These are phyloP conservation scores for Astragalus membranaceus DNA, from an alignment of 306 rosid species.

Conservation along the genomic window DNA sequence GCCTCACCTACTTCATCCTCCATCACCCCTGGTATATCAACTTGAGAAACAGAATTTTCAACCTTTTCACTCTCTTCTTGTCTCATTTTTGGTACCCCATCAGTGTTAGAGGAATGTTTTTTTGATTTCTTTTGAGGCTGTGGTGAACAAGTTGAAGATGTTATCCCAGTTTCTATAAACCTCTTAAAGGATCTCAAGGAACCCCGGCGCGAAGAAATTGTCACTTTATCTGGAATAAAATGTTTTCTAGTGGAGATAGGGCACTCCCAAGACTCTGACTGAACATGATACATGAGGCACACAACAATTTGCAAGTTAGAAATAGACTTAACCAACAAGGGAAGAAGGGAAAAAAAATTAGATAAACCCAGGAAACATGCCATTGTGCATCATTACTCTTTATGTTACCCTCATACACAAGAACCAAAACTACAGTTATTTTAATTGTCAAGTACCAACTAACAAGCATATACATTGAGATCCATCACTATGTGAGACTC, in stretches of 20 bases:
- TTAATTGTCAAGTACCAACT: no score
- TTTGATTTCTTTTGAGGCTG: neutral
- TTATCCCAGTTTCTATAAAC: neutral
- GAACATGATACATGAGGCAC: neutral
- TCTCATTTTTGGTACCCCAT: no score
- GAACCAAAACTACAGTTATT: no score
- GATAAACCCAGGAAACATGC: no score
- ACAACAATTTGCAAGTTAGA: conserved; percentile 10
- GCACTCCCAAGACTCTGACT: conserved; percentile 13
- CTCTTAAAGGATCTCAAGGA: conserved; percentile 12
- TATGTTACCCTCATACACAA: neutral
- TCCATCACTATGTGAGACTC: neutral
- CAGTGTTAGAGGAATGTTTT: neutral
- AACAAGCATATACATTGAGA: no score
- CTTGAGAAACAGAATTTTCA: no score
- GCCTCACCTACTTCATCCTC: no score
- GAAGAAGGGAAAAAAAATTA: neutral
- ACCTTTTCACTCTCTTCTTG: no score
- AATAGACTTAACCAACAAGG: neutral
- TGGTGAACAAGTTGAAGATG: neutral
- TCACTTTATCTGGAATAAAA: neutral
- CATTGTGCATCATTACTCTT: neutral
- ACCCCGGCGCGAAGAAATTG: neutral
- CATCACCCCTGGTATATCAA: no score
- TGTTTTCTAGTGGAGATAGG: neutral